Base-by-base conservation (phyloP, 257 asterid genomes). In the Voacanga thouarsii region DNA sequence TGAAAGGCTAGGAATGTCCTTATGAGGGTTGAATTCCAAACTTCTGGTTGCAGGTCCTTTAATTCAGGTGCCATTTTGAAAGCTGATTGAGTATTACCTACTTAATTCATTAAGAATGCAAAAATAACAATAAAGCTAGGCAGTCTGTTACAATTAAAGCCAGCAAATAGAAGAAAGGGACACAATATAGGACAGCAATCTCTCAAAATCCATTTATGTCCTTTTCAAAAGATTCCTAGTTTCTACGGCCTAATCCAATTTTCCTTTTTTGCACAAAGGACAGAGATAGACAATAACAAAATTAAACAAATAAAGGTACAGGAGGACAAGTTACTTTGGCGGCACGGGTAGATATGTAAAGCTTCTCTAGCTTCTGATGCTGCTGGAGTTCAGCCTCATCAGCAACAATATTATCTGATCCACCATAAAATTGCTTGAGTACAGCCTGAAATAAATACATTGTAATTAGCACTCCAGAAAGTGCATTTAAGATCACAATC, bases 301-400 rank as follows among this genome's bases (percentile, higher is more conserved):
- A 21, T 65, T 7, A 57, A 71, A 10, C 3, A 41, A 63, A 65
- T 70, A 19, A 61, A 71, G 55, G 47, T 28, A 43, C 16, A 11
- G 69, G 53, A 76, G 65, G 72, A 71, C 67, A 75, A 28, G 67
- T 55, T 75, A 96, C 99, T 97, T 96, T 96, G 75, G 98, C 98
- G 78, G 96, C 94, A 83, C 99, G 98, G 60, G 99, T 96, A 74
- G 99, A 96, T 83, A 94, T 86, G 89, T 90, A 96, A 47, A 96
- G 92, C 84, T 90, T 92, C 88, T 96, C 99, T 49, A 96, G 96
- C 80, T 94, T 96, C 87, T 94, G 98, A 88, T 96, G 99, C 89
- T 94, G 97, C 84, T 83, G 97, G 83, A 90, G 71, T 82, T 94
- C 97, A 60, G 94, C 90, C 70, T 93, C 96, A 89, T 92, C 98